Base-by-base conservation (phyloP, 495 filamentous ascomycete species). In the Xylaria bambusicola region DNA sequence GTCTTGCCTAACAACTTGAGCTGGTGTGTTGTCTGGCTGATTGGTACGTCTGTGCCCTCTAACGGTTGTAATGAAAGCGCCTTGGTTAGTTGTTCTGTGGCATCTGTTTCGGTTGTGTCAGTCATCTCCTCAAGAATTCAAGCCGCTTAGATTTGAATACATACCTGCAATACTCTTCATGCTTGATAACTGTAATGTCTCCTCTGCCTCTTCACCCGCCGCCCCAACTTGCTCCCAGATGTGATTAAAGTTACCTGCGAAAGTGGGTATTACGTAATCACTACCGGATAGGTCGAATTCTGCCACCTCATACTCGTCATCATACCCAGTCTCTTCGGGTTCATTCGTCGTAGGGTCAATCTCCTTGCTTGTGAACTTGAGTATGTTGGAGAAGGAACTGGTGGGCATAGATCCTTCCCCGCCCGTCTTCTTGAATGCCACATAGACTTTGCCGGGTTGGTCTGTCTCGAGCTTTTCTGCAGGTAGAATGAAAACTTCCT, bases 311-410 rank as follows among this genome's bases (percentile, higher is more conserved):
- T 98, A 98, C 74, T 98, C 94, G 65, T 98, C 94, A 21, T 97
- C 93, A 66, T 97, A 98, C 35, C 95, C 94, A 42, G 72, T 80
- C 13, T 96, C 92, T 68, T 98, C 95, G 1, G 95, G 90, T 71
- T 97, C 91, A 62, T 86, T 85, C 21, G 92, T 97, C n/a, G 88
- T 88, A 4, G 94, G 94, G 65, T 98, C 94, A 51, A 98, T 95
- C 74, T 98, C 94, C 72, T 96, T 96, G 78, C 88, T 93, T 21
- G 92, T 97, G 70, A 98, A 98, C 74, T 95, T 97, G 53, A 98
- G 85, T 48, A 89, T 80, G 74, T 98, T 98, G 50, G 89, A 92
- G 73, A 98, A 96, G 21, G 85, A 89, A 54, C 86, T 83, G 13
- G 87, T 82, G 2, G 91, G 84, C 65, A 94, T 87, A 5, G 85